These are phyloP conservation scores for Aspergillus hortae DNA, from an alignment of 2,329 filamentous ascomycete species.

Conservation along the genomic window DNA sequence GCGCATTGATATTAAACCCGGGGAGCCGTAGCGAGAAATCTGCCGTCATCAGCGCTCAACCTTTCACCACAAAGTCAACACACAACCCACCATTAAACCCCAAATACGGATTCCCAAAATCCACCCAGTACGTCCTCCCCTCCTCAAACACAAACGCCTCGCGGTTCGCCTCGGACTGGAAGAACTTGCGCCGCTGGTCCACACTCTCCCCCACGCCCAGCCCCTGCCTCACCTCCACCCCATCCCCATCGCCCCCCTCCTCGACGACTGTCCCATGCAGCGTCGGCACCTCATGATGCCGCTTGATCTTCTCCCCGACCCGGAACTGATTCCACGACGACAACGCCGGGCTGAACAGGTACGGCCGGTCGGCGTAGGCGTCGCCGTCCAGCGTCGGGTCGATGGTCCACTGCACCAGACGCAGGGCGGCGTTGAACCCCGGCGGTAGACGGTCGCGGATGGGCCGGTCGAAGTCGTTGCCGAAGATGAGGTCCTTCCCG, in stretches of 20 bases:
- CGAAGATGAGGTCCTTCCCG: slow-evolving; percentile 76
- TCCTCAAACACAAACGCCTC: slow-evolving; percentile 59
- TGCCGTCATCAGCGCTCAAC: slow-evolving; percentile 7
- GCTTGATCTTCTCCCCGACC: slow-evolving; percentile 51
- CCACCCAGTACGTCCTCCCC: slow-evolving; percentile 59
- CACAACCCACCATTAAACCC: slow-evolving; percentile 67
- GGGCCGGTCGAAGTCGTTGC: slow-evolving; percentile 91
- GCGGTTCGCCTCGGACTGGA: slow-evolving; percentile 54
- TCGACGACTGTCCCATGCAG: slow-evolving; percentile 55
- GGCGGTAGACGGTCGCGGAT: slow-evolving; percentile 83
- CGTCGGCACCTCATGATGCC: slow-evolving; percentile 27
- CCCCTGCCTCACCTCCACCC: slow-evolving; percentile 43
- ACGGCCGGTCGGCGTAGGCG: slow-evolving; percentile 79
- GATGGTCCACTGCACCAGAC: slow-evolving; percentile 83
- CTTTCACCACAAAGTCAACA: background rate
- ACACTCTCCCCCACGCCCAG: slow-evolving; percentile 52
- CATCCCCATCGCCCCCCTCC: slow-evolving; percentile 61
- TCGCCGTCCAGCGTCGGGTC: slow-evolving; percentile 90
- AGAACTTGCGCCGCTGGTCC: slow-evolving; percentile 58
- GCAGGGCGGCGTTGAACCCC: slow-evolving; percentile 79
- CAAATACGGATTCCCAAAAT: slow-evolving; percentile 90
- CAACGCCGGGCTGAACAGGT: slow-evolving; percentile 78
- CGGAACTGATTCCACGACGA: slow-evolving; percentile 75
- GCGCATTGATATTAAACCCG: slow-evolving; percentile 33
- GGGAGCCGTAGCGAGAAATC: slow-evolving; percentile 39